Evolutionary conservation across 495 filamentous ascomycete species (phyloP).

Genomic region (Xylaria palmicola): DNA sequence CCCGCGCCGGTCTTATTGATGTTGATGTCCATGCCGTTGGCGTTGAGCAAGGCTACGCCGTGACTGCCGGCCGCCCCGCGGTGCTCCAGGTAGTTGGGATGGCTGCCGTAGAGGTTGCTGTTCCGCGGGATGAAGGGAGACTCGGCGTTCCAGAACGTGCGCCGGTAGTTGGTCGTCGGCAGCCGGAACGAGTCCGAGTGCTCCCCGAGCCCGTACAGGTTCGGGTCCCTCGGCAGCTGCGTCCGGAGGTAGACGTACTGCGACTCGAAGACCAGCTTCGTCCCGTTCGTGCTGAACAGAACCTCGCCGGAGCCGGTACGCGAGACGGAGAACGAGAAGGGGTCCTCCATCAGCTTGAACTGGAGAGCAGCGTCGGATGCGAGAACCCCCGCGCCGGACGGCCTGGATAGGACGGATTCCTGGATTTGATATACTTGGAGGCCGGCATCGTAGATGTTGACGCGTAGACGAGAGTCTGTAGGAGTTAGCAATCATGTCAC

Average conservation of each 20-base stretch:
- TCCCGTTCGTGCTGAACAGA: slow-evolving; percentile 71
- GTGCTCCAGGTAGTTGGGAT: slow-evolving; percentile 83
- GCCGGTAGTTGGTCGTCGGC: slow-evolving; percentile 67
- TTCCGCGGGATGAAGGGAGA: slow-evolving; percentile 50
- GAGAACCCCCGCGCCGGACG: background rate
- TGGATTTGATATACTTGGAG: slow-evolving; percentile 77
- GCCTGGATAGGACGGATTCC: slow-evolving; percentile 55
- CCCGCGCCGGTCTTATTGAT: slow-evolving; percentile 62
- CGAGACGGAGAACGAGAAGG: slow-evolving; percentile 74
- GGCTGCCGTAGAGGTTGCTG: slow-evolving; percentile 76
- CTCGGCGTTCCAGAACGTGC: slow-evolving; percentile 79
- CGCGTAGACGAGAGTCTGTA: slow-evolving; percentile 72
- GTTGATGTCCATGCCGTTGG: slow-evolving; percentile 83
- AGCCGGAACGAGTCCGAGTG: slow-evolving; percentile 71
- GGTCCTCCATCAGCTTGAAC: slow-evolving; percentile 62
- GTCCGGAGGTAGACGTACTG: slow-evolving; percentile 76
- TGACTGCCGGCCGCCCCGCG: slow-evolving; percentile 65
- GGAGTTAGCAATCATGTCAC: slow-evolving; percentile 1
- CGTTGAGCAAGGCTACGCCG: slow-evolving; percentile 77
- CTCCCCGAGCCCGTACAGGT: slow-evolving; percentile 80
- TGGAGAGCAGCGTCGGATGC: slow-evolving; percentile 47
- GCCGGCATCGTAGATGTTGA: slow-evolving; percentile 72
- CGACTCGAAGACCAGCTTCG: slow-evolving; percentile 68
- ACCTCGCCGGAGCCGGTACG: slow-evolving; percentile 62
- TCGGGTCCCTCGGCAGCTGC: slow-evolving; percentile 61